Percentiles rank a stretch among this genome's conserved stretches.
These are phyloP conservation scores for Mycotypha africana DNA, from an alignment of 371 early-diverging fungal genomes.

Conservation along the genomic window DNA sequence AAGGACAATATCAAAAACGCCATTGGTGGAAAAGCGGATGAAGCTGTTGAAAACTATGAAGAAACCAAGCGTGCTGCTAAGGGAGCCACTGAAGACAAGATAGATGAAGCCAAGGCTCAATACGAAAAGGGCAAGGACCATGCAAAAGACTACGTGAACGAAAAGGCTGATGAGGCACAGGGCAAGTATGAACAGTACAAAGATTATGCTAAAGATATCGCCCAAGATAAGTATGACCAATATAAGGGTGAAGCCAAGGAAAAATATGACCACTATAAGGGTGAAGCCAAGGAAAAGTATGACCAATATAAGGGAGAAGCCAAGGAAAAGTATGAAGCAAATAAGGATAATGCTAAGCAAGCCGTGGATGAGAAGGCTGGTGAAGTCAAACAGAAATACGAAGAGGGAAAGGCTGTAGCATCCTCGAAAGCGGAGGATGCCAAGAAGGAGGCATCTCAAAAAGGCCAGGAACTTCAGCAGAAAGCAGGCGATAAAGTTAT, in stretches of 20 bases:
- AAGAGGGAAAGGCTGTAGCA: constrained; percentile 11
- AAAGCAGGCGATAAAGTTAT: constrained; percentile 13
- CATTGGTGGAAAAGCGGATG: constrained; percentile 4
- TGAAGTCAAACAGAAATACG: constrained; percentile 10
- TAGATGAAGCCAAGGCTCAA: constrained; percentile 4
- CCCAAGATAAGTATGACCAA: too few species aligned
- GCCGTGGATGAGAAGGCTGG: constrained; percentile 3
- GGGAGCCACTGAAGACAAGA: constrained; percentile 2
- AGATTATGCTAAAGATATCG: constrained; percentile 2
- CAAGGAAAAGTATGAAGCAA: constrained; percentile 5
- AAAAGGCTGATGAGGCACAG: constrained; percentile 11
- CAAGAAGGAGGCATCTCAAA: constrained; percentile 11
- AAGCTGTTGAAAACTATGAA: constrained; percentile 10
- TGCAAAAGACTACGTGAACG: neutral
- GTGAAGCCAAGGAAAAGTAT: constrained; percentile 6
- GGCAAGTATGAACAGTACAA: constrained; percentile 11
- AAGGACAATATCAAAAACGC: neutral
- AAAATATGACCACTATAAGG: constrained; percentile 1
- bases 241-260: constrained; percentile 8
- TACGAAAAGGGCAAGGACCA: constrained; percentile 4
- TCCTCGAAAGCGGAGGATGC: too few species aligned
- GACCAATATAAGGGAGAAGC: constrained; percentile 3
- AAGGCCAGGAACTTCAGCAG: constrained; percentile 14
- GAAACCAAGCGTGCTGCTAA: constrained; percentile 11
- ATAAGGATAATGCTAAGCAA: constrained; percentile 1